phyloP scores from a whole-genome alignment of 805 yeast species.

The Candida sithepensis region DNA sequence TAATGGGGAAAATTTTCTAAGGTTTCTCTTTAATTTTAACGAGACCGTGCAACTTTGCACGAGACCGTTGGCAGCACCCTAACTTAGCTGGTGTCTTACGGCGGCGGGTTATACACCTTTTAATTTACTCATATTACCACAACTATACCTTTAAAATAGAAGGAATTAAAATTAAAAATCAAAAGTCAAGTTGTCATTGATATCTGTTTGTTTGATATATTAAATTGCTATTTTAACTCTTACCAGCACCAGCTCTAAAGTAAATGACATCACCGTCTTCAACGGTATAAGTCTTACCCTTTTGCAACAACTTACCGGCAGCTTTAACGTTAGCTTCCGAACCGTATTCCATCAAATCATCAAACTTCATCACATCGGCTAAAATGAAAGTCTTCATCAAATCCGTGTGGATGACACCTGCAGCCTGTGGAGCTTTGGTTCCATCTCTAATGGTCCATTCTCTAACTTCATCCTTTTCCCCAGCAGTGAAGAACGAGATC shows the following conservation, averaged over 20 bases:
- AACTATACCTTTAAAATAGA: no score
- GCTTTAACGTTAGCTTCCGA: constrained; percentile 50
- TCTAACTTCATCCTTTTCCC: constrained; percentile 69
- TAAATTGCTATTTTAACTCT: no score
- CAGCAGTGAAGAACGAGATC: constrained; percentile 85
- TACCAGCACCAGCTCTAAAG: constrained; percentile 71
- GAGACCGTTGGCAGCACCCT: neutral
- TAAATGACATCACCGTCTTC: constrained; percentile 82
- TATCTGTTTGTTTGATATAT: no score
- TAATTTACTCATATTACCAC: no score
- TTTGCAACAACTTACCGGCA: constrained; percentile 56
- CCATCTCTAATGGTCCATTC: constrained; percentile 86
- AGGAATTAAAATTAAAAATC: no score
- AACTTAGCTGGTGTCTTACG: no score
- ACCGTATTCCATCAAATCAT: constrained; percentile 53
- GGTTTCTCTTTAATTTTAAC: no score
- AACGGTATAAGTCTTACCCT: constrained; percentile 75
- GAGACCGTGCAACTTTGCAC: no score
- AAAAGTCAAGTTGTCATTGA: no score
- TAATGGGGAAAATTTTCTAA: neutral
- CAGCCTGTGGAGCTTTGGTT: constrained; percentile 82
- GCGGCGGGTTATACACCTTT: no score
- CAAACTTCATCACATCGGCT: constrained; percentile 69
- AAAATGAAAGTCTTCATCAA: constrained; percentile 74
- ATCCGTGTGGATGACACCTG: constrained; percentile 87